These are phyloP conservation scores for Geotrichum citri-aurantii DNA, from an alignment of 1,139 yeast genomes.

Conservation along the genomic window DNA sequence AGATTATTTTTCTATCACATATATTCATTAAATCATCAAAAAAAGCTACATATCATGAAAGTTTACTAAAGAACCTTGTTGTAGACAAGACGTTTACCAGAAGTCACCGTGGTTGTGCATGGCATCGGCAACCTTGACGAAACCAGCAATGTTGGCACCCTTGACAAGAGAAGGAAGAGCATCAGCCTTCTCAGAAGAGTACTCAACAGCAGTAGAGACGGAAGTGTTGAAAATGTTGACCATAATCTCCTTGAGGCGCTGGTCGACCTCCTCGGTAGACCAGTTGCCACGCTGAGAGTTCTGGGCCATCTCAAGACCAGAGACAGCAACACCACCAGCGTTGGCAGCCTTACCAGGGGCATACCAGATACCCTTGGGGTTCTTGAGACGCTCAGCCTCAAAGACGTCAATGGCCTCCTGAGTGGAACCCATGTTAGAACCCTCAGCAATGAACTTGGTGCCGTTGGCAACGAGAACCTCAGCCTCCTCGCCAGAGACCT, in stretches of 20 bases:
- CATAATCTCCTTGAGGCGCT: conserved; percentile 85
- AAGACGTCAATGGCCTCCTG: conserved; percentile 93
- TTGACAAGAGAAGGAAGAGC: conserved; percentile 87
- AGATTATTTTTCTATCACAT: background rate
- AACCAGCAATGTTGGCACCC: conserved; percentile 99
- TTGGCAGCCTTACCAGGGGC: conserved; percentile 99
- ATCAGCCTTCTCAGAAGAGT: conserved; percentile 61
- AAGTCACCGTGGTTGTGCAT: conserved; percentile 97
- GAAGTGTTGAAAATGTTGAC: conserved; percentile 88
- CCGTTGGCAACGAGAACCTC: conserved; percentile 89
- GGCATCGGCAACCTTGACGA: conserved; percentile 96
- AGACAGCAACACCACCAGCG: conserved; percentile 99
- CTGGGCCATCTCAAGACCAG: conserved; percentile 99
- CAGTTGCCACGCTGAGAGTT: conserved; percentile 90
- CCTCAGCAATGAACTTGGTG: conserved; percentile 92
- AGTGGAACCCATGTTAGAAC: conserved; percentile 99
- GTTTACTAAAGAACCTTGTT: background rate
- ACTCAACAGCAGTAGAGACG: conserved; percentile 77
- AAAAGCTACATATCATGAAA: background rate
- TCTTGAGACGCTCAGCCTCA: conserved; percentile 72
- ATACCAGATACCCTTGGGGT: conserved; percentile 73
- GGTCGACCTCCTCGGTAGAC: conserved; percentile 86
- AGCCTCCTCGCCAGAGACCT: conserved; percentile 95
- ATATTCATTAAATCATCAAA: background rate
- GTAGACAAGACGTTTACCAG: conserved; percentile 29